These are phyloP conservation scores for Hyaloscypha variabilis DNA, from an alignment of 495 filamentous ascomycete genomes.

Conservation along the genomic window DNA sequence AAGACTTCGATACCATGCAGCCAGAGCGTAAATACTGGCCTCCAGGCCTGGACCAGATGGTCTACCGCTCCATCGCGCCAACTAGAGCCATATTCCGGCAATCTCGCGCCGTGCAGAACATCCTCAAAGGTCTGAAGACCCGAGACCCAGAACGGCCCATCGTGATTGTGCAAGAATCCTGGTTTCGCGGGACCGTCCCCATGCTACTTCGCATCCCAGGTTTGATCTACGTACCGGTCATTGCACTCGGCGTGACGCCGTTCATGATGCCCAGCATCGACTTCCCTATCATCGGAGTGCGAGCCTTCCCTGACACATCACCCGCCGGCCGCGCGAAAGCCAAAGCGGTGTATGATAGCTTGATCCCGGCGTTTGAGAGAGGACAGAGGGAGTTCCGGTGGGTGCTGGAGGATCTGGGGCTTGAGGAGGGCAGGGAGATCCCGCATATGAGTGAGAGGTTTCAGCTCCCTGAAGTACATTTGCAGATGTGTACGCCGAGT, in stretches of 20 bases:
- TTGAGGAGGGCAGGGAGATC: not conserved
- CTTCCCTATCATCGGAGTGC: not conserved
- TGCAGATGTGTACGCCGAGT: slow-evolving; percentile 41
- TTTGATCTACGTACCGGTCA: not conserved
- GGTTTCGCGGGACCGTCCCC: not conserved
- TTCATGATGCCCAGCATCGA: slow-evolving; percentile 3
- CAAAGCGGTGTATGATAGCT: not conserved
- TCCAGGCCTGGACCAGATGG: not conserved
- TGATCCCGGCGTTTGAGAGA: not conserved
- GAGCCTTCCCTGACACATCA: slow-evolving; percentile 1
- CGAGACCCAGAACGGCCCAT: not conserved
- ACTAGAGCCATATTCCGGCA: not conserved
- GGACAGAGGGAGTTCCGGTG: not conserved
- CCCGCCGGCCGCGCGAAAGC: not conserved
- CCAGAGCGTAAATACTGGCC: not conserved
- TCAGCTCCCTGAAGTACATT: slow-evolving; percentile 26
- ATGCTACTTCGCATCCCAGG: not conserved
- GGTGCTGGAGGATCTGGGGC: not conserved
- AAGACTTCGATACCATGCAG: not conserved
- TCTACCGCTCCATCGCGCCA: not conserved
- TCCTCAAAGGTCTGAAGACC: not conserved
- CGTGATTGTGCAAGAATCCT: not conserved
- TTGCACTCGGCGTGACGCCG: slow-evolving; percentile 3
- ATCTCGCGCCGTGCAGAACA: not conserved
- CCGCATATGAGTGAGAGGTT: slow-evolving; percentile 35